These are phyloP conservation scores for Neohortaea acidophila DNA, from an alignment of 495 filamentous ascomycete species.

Conservation along the genomic window DNA sequence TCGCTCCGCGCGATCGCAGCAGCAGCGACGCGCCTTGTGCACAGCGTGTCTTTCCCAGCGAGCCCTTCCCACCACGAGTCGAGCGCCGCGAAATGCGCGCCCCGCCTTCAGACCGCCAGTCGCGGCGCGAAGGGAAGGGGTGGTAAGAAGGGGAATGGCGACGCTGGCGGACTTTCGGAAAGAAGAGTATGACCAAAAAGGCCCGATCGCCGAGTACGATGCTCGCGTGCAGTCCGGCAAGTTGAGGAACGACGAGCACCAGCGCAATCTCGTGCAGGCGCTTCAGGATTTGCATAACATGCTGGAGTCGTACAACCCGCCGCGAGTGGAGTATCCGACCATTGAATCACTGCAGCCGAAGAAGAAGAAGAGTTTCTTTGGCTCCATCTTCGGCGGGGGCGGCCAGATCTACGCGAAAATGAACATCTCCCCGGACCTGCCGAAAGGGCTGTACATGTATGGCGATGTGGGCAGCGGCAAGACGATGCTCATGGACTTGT, in stretches of 20 bases:
- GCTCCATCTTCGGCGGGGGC: constrained; percentile 48
- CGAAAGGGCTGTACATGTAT: constrained; percentile 85
- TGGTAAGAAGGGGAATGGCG: constrained; percentile 2
- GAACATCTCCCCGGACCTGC: constrained; percentile 49
- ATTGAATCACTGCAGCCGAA: constrained; percentile 50
- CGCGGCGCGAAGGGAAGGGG: neutral
- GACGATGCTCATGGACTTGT: constrained; percentile 99
- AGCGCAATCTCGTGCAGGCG: constrained; percentile 75
- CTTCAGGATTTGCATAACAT: constrained; percentile 82
- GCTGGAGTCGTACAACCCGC: constrained; percentile 56
- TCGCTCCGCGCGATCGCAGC: neutral
- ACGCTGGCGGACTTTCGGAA: constrained; percentile 10
- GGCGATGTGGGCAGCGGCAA: constrained; percentile 97
- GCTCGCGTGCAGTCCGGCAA: constrained; percentile 52
- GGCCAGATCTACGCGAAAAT: constrained; percentile 21
- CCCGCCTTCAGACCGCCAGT: neutral
- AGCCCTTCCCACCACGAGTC: neutral
- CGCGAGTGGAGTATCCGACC: constrained; percentile 58
- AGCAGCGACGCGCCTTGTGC: neutral
- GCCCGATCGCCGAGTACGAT: constrained; percentile 81
- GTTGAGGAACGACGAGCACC: constrained; percentile 75
- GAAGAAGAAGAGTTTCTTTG: constrained; percentile 51
- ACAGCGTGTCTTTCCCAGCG: neutral
- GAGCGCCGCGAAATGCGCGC: neutral
- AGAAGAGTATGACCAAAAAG: constrained; percentile 21